Conservation (phyloP, 1,284 basidiomycete species). For the Cryptococcus depauperatus region DNA sequence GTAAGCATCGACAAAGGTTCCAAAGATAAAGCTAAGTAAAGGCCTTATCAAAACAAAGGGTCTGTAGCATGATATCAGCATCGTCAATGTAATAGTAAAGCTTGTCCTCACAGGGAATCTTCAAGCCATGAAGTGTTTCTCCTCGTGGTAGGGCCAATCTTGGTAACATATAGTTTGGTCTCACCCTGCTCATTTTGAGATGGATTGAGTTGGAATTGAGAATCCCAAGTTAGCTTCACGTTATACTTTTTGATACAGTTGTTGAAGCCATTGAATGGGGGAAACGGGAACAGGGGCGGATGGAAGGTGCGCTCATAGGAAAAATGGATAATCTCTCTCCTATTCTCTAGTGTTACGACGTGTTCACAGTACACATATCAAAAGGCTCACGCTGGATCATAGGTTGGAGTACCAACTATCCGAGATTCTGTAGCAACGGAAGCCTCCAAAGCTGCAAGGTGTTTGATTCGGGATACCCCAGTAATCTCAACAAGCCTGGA, state of each 20-base stretch:
- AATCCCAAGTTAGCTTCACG: slow-evolving; percentile 11
- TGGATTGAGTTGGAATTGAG: slow-evolving; percentile 20
- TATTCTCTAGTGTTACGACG: slow-evolving; percentile 1
- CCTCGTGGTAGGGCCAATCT: slow-evolving; percentile 18
- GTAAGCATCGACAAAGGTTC: slow-evolving; percentile 15
- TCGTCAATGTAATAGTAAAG: slow-evolving; percentile 3
- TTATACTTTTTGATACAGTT: slow-evolving; percentile 6
- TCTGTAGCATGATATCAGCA: not conserved
- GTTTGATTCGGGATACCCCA: slow-evolving; percentile 27
- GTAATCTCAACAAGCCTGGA: slow-evolving; percentile 13
- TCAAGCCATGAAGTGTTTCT: slow-evolving; percentile 14
- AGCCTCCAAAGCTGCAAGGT: slow-evolving; percentile 22
- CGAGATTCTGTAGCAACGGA: slow-evolving; percentile 13
- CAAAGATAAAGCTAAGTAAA: slow-evolving; percentile 19
- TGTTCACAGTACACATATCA: not conserved
- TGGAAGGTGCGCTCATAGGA: slow-evolving; percentile 18
- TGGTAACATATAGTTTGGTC: slow-evolving; percentile 29
- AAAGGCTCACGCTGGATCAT: slow-evolving; percentile 24
- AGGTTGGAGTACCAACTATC: slow-evolving; percentile 23
- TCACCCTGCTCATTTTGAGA: slow-evolving; percentile 18
- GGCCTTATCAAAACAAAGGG: slow-evolving; percentile 14
- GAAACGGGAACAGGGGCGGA: slow-evolving; percentile 15
- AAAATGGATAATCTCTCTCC: slow-evolving; percentile 22
- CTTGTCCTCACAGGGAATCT: slow-evolving; percentile 20
- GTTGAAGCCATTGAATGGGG: slow-evolving; percentile 9